Percentiles rank a stretch among this genome's conserved stretches.
Evolutionary conservation across 306 rosid genomes (phyloP).

Genomic region (Rosa rugosa): DNA sequence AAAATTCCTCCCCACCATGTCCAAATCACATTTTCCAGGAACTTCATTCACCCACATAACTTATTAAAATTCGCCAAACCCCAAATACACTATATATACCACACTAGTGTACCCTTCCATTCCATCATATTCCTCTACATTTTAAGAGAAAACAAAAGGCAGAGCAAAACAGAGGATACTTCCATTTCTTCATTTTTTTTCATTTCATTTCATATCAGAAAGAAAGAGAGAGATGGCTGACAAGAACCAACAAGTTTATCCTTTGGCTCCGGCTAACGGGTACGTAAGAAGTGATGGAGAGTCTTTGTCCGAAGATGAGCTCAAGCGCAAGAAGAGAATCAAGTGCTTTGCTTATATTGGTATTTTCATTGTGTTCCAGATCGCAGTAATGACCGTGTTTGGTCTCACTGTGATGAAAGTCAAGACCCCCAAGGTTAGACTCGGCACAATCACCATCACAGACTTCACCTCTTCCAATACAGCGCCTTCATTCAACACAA

Average conservation of each 20-base stretch:
- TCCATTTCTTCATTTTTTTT: neutral
- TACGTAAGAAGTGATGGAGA: neutral
- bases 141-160: neutral
- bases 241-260: slow-evolving; percentile 18
- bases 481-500: neutral
- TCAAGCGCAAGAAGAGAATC: slow-evolving; percentile 13
- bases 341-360: slow-evolving; percentile 10
- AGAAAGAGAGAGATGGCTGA: slow-evolving; percentile 10
- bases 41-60: neutral
- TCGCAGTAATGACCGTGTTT: neutral
- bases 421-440: slow-evolving; percentile 24
- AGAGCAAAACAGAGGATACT: neutral
- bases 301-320: slow-evolving; percentile 5
- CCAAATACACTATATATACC: slow-evolving; percentile 12
- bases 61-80: neutral
- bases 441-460: neutral
- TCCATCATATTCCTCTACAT: neutral
- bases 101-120: neutral
- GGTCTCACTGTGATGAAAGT: slow-evolving; percentile 9
- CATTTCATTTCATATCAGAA: slow-evolving; percentile 7
- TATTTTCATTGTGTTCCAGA: slow-evolving; percentile 19
- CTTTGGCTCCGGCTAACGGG: slow-evolving; percentile 8
- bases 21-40: neutral
- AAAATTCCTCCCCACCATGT: neutral
- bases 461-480: neutral